phyloP scores from a whole-genome alignment of 495 filamentous ascomycete species.

The Tuber calosporum region DNA sequence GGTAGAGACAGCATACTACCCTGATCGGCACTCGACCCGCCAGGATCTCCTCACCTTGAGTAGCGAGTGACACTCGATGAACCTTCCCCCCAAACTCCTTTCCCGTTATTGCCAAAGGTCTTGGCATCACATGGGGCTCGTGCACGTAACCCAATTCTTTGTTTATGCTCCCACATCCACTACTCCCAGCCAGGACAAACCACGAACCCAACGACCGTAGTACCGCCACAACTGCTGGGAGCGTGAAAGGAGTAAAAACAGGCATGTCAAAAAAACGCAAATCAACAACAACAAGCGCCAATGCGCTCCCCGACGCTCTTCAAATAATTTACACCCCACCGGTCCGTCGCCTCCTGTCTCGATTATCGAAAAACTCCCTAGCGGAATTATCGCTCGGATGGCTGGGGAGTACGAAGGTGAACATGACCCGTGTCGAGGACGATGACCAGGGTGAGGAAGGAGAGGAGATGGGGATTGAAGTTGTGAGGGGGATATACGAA shows the following conservation, averaged over 20 bases:
- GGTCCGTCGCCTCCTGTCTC: slow-evolving; percentile 57
- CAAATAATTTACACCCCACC: slow-evolving; percentile 43
- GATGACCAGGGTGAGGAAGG: slow-evolving; percentile 50
- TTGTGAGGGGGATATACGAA: slow-evolving; percentile 58
- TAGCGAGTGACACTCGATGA: not conserved
- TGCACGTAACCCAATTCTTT: slow-evolving; percentile 8
- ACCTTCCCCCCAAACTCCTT: not conserved
- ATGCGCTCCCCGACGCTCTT: slow-evolving; percentile 24
- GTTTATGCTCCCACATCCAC: slow-evolving; percentile 9
- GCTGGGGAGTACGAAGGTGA: slow-evolving; percentile 58
- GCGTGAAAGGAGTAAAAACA: not conserved
- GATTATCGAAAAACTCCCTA: slow-evolving; percentile 63
- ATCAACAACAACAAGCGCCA: slow-evolving; percentile 6
- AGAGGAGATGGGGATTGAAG: slow-evolving; percentile 51
- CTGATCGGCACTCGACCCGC: not conserved
- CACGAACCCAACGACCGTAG: not conserved
- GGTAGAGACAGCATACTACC: not conserved
- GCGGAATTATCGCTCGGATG: slow-evolving; percentile 63
- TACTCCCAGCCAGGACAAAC: not conserved
- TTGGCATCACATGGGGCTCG: slow-evolving; percentile 1
- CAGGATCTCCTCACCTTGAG: not conserved
- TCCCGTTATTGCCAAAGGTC: not conserved
- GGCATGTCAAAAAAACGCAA: slow-evolving; percentile 18
- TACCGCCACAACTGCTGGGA: not conserved
- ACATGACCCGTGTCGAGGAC: slow-evolving; percentile 48